Evolutionary conservation across 2,329 filamentous ascomycete species (phyloP).

Genomic region (Cercospora brassicicola): DNA sequence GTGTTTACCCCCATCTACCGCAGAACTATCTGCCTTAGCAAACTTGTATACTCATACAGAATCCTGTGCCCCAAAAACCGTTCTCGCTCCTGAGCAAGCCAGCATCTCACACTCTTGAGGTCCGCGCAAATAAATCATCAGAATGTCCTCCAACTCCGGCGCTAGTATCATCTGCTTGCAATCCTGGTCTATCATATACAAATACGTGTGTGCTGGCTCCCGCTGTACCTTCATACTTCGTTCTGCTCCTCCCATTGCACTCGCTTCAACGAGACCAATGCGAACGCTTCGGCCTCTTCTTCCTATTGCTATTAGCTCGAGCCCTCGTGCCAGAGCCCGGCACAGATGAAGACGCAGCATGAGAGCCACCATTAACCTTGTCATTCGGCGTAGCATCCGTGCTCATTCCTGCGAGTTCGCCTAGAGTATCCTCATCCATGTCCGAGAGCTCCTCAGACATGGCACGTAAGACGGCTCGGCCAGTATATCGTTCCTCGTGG

Average conservation of each 20-base stretch:
- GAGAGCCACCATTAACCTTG: constrained; percentile 8
- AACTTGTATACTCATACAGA: background rate
- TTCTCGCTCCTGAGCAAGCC: background rate
- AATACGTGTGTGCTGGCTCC: background rate
- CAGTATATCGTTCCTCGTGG: constrained; percentile 71
- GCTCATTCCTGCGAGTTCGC: constrained; percentile 50
- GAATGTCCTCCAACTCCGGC: background rate
- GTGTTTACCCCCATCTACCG: background rate
- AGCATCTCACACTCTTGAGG: background rate
- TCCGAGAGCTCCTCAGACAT: constrained; percentile 82
- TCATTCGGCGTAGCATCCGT: constrained; percentile 24
- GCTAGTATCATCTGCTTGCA: background rate
- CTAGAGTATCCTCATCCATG: constrained; percentile 85
- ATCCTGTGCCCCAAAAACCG: background rate
- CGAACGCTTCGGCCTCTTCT: constrained; percentile 18
- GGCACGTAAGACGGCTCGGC: constrained; percentile 66
- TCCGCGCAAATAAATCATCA: background rate
- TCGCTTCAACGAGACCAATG: constrained; percentile 17
- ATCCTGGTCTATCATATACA: constrained; percentile 1
- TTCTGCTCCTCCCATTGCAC: background rate
- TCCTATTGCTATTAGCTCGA: constrained; percentile 8
- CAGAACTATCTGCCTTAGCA: background rate
- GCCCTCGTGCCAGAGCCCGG: background rate
- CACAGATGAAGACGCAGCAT: background rate
- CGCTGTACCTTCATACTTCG: background rate